A percentile compares a stretch with the other conserved stretches of the same genome.
Evolutionary conservation across 176 grass and related monocot genomes (phyloP).

Genomic region (Poa pratensis): DNA sequence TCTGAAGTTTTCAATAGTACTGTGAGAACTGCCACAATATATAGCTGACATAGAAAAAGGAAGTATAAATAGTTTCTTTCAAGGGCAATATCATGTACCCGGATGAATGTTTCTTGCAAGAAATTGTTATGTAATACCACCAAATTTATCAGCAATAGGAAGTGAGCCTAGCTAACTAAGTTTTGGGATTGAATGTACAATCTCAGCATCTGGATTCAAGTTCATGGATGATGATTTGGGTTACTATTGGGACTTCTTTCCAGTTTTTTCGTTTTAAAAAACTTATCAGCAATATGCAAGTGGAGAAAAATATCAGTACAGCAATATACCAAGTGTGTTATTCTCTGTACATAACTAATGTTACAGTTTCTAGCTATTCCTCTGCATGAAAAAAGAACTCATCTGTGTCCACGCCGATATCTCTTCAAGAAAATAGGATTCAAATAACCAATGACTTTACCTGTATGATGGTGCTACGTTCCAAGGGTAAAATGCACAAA

Average conservation of each 20-base stretch:
- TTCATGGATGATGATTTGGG: not conserved
- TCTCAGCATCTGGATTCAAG: not conserved
- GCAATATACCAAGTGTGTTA: not conserved
- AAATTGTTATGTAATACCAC: not conserved
- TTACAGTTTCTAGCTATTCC: not conserved
- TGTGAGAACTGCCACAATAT: not conserved
- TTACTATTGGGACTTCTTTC: not conserved
- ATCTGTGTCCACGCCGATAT: not conserved
- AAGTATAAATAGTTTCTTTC: not conserved
- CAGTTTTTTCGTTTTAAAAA: not conserved
- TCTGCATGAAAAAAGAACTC: not conserved
- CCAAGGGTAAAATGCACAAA: not conserved
- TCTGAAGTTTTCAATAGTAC: not conserved
- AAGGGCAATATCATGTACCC: not conserved
- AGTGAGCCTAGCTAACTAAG: not conserved
- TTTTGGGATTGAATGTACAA: not conserved
- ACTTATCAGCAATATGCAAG: not conserved
- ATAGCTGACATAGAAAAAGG: not conserved
- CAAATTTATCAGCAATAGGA: not conserved
- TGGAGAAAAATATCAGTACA: not conserved
- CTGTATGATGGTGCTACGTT: not conserved
- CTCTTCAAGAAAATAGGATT: not conserved
- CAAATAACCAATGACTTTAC: not conserved
- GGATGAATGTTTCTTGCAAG: not conserved
- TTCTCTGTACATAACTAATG: not conserved